Conservation (phyloP, 2,329 filamentous ascomycete species). For the Scedosporium boydii region DNA sequence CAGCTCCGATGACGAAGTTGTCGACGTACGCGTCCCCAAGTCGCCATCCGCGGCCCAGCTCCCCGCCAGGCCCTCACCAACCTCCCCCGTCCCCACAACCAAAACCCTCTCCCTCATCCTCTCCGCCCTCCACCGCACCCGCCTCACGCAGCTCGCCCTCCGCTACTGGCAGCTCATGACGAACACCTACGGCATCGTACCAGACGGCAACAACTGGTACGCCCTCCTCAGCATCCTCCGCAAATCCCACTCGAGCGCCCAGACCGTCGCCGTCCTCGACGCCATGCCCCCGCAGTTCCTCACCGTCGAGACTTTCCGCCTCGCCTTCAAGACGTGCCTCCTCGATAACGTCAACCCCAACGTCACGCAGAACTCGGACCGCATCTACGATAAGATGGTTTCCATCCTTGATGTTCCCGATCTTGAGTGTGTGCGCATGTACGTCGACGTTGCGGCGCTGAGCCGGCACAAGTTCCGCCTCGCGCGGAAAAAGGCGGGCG, state of each 20-base stretch:
- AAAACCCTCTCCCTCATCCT: constrained; percentile 63
- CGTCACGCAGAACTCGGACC: constrained; percentile 53
- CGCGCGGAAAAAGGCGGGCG: not conserved
- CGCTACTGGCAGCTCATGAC: constrained; percentile 74
- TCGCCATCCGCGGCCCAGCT: not conserved
- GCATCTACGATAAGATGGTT: constrained; percentile 55
- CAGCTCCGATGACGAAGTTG: not conserved
- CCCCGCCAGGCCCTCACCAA: constrained; percentile 6
- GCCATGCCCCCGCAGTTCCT: constrained; percentile 38
- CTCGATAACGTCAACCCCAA: constrained; percentile 70
- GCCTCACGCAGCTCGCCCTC: constrained; percentile 51
- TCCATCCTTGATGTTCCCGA: constrained; percentile 31
- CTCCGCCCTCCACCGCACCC: constrained; percentile 50
- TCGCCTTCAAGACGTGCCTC: constrained; percentile 65
- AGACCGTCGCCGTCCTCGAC: constrained; percentile 49
- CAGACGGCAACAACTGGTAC: constrained; percentile 64
- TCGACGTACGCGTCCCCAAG: constrained; percentile 10
- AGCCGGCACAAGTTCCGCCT: constrained; percentile 4
- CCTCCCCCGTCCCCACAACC: constrained; percentile 34
- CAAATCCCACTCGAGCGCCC: constrained; percentile 53
- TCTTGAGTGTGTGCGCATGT: constrained; percentile 38
- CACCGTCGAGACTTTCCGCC: constrained; percentile 49
- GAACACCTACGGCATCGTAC: constrained; percentile 47
- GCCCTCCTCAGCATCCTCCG: constrained; percentile 60
- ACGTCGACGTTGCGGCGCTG: constrained; percentile 34